Conservation (phyloP, 306 rosid genomes). For the Acmispon strigosus region DNA sequence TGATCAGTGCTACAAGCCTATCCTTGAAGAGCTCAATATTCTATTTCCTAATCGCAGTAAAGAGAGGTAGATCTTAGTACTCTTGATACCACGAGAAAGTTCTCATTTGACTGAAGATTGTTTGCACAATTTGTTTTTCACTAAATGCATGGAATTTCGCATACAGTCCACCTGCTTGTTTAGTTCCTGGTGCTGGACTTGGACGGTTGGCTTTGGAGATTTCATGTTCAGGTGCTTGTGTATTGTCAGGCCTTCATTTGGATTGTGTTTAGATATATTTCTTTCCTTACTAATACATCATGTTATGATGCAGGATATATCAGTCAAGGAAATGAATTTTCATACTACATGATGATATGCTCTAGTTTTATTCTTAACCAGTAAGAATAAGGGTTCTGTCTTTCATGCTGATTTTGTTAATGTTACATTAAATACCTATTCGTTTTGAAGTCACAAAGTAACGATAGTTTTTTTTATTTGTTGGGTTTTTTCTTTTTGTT, state of each 20-base stretch:
- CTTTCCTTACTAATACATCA: conserved; percentile 9
- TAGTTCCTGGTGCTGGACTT: conserved; percentile 99
- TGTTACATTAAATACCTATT: neutral
- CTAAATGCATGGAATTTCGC: conserved; percentile 28
- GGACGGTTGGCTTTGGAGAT: conserved; percentile 95
- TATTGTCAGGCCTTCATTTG: neutral
- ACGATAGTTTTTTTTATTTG: conserved; percentile 7
- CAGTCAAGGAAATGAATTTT: conserved; percentile 96
- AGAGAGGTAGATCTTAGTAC: conserved; percentile 44
- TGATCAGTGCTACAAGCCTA: conserved; percentile 90
- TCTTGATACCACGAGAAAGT: neutral
- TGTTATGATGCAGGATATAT: conserved; percentile 65
- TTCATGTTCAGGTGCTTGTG: conserved; percentile 66
- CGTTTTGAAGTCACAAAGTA: neutral
- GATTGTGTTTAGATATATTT: conserved; percentile 2
- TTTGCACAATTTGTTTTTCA: conserved; percentile 13
- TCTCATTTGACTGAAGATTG: conserved; percentile 12
- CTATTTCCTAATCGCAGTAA: conserved; percentile 57
- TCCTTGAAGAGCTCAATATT: conserved; percentile 77
- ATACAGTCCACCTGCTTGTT: conserved; percentile 90
- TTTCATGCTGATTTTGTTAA: conserved; percentile 13
- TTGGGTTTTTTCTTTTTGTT: neutral
- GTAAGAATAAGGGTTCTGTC: conserved; percentile 43
- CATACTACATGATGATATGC: conserved; percentile 99
- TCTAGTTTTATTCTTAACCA: conserved; percentile 91